Evolutionary conservation across 2,329 filamentous ascomycete genomes (phyloP).

Genomic region (Mycosphaerella sp.): DNA sequence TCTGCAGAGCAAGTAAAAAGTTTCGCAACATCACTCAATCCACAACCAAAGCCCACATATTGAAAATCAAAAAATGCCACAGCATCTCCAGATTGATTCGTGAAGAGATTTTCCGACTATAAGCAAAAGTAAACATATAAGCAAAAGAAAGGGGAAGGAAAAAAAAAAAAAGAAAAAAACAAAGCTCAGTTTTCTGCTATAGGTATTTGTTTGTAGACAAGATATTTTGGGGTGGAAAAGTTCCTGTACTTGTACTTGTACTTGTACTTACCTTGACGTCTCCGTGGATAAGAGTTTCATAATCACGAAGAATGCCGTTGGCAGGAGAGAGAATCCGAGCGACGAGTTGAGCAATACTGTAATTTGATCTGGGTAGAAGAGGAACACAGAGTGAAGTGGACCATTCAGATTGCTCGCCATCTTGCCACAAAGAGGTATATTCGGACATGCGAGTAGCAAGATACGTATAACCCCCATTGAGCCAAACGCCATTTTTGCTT

Average conservation of each 20-base stretch:
- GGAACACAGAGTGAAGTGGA: constrained; percentile 43
- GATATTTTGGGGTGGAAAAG: too few relatives aligned
- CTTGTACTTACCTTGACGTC: constrained; percentile 50
- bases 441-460: constrained; percentile 57
- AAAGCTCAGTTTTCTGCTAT: too few relatives aligned
- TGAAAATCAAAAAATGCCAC: constrained; percentile 66
- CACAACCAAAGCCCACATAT: constrained; percentile 58
- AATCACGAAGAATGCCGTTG: constrained; percentile 24
- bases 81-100: constrained; percentile 41
- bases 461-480: constrained; percentile 59
- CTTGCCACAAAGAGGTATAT: constrained; percentile 44
- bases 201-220: too few relatives aligned
- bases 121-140: neutral
- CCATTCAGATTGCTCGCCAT: constrained; percentile 50
- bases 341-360: constrained; percentile 40
- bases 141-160: too few relatives aligned
- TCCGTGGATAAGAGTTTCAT: constrained; percentile 57
- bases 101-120: constrained; percentile 58
- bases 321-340: constrained; percentile 47
- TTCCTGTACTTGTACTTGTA: too few relatives aligned
- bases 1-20: constrained; percentile 62
- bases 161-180: too few relatives aligned
- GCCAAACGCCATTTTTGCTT: constrained; percentile 40
- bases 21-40: constrained; percentile 61
- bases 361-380: constrained; percentile 24